phyloP scores from a whole-genome alignment of 306 rosid species.

The Arachis stenosperma region DNA sequence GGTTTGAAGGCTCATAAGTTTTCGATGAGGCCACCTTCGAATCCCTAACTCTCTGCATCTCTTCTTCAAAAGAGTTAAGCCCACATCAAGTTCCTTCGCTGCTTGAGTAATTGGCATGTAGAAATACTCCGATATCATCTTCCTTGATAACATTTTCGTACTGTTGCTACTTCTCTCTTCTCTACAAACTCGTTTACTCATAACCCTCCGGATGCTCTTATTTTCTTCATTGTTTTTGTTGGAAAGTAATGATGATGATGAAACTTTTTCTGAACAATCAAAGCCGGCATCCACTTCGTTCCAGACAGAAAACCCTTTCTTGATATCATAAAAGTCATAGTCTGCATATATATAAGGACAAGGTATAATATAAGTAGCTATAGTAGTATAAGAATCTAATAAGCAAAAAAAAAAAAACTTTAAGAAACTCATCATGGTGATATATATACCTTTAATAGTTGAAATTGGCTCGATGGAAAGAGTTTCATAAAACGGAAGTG shows the following conservation, averaged over 20 bases:
- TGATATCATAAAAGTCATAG: slow-evolving; percentile 29
- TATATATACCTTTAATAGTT: slow-evolving; percentile 41
- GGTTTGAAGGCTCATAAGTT: slow-evolving; percentile 80
- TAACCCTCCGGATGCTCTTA: neutral
- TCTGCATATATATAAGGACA: slow-evolving; percentile 42
- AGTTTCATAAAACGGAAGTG: slow-evolving; percentile 38
- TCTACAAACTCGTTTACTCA: neutral
- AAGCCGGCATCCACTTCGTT: slow-evolving; percentile 39
- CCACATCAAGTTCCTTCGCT: slow-evolving; percentile 75
- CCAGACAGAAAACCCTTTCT: slow-evolving; percentile 34
- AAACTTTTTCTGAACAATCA: slow-evolving; percentile 33
- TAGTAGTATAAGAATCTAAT: too few species aligned
- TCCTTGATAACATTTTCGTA: slow-evolving; percentile 52
- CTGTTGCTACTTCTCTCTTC: slow-evolving; percentile 25
- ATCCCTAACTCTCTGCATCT: slow-evolving; percentile 87
- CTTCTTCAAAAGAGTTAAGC: slow-evolving; percentile 78
- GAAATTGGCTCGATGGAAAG: slow-evolving; percentile 44
- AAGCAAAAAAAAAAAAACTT: neutral
- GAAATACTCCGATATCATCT: slow-evolving; percentile 58
- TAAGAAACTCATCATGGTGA: neutral
- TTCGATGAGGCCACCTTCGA: slow-evolving; percentile 90
- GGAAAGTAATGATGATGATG: neutral
- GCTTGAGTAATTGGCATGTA: slow-evolving; percentile 89
- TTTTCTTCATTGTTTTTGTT: slow-evolving; percentile 26
- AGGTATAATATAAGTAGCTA: too few species aligned